Base-by-base conservation (phyloP, 306 rosid genomes). In the Lathyrus aphaca region DNA sequence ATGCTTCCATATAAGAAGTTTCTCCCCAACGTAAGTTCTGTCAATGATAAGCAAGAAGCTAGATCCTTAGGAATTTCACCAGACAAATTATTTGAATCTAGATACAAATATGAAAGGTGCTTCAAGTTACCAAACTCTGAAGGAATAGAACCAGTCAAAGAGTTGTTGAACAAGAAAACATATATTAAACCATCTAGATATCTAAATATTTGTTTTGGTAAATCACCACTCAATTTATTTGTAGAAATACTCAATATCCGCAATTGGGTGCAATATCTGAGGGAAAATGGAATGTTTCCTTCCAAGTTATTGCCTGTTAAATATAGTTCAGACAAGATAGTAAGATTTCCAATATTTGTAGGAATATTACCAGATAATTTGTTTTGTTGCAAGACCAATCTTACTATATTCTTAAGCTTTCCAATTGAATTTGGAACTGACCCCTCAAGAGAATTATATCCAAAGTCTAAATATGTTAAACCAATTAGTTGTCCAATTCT, bases 341-440 rank as follows among this genome's bases (percentile, higher is more conserved):
- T 63, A 54, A 79, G 76, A 63, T 74, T 79, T 3, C 83, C 76
- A 43, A 79, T 42, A 5, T 0, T 3, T 5, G 2, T 0, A 16
- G 72, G 79, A 42, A 79, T 54, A 2, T 46, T 54, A 1, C 80
- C 80, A 27, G 15, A 38, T 8, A 80, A 13, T 8, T 18, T 66
- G 53, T 74, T 80, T 2, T 0, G 5, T 0, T 1, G 0, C n/a
- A 80, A 14, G 60, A 0, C 4, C 17, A 48, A 17, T 7, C 6
- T 18, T 7, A 8, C 80, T 18, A 80, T 38, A 70, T 30, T 65
- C 4, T 69, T 48, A 1, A 74, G 51, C 15, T 48, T 70, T 51
- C 77, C 77, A 39, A 80, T 57, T n/a, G 83, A 64, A 39, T 14
- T 0, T 45, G 84, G 84, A 65, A 80, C 64, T 15, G 9, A 16